A percentile compares a stretch with the other conserved stretches of the same genome.
These are phyloP conservation scores for Gaeumannomyces tritici DNA, from an alignment of 2,329 filamentous ascomycete species.

Conservation along the genomic window DNA sequence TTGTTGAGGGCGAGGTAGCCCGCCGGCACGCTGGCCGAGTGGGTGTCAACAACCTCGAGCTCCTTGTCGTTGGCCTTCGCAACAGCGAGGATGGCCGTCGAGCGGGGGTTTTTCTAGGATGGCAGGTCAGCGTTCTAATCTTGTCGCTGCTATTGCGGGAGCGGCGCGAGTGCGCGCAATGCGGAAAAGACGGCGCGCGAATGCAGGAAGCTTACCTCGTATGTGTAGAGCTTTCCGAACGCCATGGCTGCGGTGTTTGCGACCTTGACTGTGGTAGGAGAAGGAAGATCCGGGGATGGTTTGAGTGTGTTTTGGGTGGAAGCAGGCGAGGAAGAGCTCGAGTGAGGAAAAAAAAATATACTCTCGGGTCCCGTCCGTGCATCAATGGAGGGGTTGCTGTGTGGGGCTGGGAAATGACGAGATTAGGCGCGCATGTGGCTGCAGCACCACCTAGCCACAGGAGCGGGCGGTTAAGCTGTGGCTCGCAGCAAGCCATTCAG, in stretches of 20 bases:
- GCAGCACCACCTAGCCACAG: background rate
- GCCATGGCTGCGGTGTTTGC: constrained; percentile 46
- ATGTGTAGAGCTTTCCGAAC: constrained; percentile 96
- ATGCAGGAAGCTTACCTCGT: constrained; percentile 47
- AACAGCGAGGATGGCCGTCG: constrained; percentile 78
- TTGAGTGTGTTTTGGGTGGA: background rate
- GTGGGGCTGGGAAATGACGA: background rate
- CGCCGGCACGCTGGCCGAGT: constrained; percentile 52
- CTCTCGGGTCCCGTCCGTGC: background rate
- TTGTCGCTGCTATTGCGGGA: background rate
- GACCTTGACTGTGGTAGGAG: background rate
- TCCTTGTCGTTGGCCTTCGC: constrained; percentile 97
- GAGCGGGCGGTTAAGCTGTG: background rate
- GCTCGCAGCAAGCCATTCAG: background rate
- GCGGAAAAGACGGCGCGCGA: background rate
- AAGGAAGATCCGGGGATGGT: background rate
- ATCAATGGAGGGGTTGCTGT: background rate
- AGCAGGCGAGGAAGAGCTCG: background rate
- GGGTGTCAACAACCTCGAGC: constrained; percentile 70
- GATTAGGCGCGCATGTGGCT: background rate
- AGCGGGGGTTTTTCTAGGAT: constrained; percentile 75
- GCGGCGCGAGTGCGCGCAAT: background rate
- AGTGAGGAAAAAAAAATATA: background rate
- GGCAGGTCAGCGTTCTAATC: constrained; percentile 13
- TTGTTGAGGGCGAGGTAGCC: constrained; percentile 83